A percentile compares a stretch with the other conserved stretches of the same genome.
Evolutionary conservation across 495 filamentous ascomycete genomes (phyloP).

Genomic region (Xylaria venustula): DNA sequence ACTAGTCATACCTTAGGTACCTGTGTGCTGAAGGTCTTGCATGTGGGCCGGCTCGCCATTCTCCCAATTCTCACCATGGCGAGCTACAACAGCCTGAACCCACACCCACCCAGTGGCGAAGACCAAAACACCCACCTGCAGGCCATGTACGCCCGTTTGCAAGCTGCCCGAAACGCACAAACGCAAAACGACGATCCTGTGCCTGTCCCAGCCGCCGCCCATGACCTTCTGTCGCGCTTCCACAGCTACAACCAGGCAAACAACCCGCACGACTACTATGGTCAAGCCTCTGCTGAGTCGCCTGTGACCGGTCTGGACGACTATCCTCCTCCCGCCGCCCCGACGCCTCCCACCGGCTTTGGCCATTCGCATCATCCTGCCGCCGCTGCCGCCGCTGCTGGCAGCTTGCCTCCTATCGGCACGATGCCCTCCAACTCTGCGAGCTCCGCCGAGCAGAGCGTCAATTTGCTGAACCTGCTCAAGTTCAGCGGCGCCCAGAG

Average conservation of each 20-base stretch:
- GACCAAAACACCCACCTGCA: slow-evolving; percentile 27
- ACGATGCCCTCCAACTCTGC: slow-evolving; percentile 34
- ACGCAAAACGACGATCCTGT: slow-evolving; percentile 16
- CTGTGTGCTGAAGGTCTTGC: neutral
- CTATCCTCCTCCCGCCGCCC: slow-evolving; percentile 46
- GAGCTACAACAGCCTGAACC: slow-evolving; percentile 32
- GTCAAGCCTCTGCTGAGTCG: slow-evolving; percentile 34
- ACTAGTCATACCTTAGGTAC: neutral
- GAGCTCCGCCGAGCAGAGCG: slow-evolving; percentile 56
- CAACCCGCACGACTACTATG: slow-evolving; percentile 39
- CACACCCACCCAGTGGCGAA: slow-evolving; percentile 38
- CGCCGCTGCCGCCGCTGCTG: slow-evolving; percentile 22
- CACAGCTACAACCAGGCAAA: slow-evolving; percentile 31
- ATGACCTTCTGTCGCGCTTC: slow-evolving; percentile 33
- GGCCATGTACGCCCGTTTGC: slow-evolving; percentile 30
- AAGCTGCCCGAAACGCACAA: slow-evolving; percentile 25
- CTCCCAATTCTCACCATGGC: slow-evolving; percentile 36
- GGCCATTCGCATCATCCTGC: slow-evolving; percentile 37
- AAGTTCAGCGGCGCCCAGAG: slow-evolving; percentile 66
- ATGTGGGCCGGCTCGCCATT: slow-evolving; percentile 12
- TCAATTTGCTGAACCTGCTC: slow-evolving; percentile 81
- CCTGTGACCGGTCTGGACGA: slow-evolving; percentile 33
- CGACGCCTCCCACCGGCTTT: slow-evolving; percentile 43
- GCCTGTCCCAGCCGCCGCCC: slow-evolving; percentile 19
- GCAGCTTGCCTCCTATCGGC: slow-evolving; percentile 38